A percentile compares a stretch with the other conserved stretches of the same genome.
Conservation (phyloP, 345 rosid genomes). For the Ceriops decandra region DNA sequence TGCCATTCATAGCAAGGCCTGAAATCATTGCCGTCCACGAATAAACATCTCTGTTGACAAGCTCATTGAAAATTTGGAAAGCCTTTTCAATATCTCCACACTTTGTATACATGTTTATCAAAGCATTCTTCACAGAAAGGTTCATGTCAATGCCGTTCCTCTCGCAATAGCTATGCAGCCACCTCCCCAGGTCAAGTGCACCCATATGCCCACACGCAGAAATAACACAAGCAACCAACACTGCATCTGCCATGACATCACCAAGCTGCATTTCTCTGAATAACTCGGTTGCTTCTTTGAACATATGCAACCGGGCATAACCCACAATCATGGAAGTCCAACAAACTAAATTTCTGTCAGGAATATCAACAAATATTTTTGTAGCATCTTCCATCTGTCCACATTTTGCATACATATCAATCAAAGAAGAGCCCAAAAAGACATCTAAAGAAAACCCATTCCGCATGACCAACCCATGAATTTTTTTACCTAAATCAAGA, state of each 20-base stretch:
- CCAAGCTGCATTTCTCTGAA: constrained; percentile 12
- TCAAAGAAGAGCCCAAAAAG: constrained; percentile 12
- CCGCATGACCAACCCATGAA: constrained; percentile 6
- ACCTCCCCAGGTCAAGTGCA: constrained; percentile 13
- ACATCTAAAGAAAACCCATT: constrained; percentile 8
- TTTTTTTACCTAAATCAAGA: constrained; percentile 5
- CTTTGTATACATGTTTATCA: constrained; percentile 16
- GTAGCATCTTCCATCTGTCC: constrained; percentile 11
- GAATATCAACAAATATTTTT: constrained; percentile 12
- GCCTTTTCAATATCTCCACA: constrained; percentile 17
- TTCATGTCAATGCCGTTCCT: constrained; percentile 6
- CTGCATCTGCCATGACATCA: constrained; percentile 8
- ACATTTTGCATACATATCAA: constrained; percentile 16
- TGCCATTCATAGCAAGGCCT: constrained; percentile 15
- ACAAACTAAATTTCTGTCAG: constrained; percentile 9
- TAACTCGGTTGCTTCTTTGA: constrained; percentile 9
- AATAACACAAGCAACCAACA: constrained; percentile 9
- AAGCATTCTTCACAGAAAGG: constrained; percentile 16
- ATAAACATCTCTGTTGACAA: constrained; percentile 10
- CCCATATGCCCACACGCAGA: constrained; percentile 18
- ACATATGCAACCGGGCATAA: constrained; percentile 10
- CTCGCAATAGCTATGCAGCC: constrained; percentile 13
- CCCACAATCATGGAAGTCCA: constrained; percentile 20
- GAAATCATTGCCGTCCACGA: constrained; percentile 17
- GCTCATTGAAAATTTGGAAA: constrained; percentile 10